phyloP scores from a whole-genome alignment of 768 basidiomycete species.

The Leccinellum rugosiceps region DNA sequence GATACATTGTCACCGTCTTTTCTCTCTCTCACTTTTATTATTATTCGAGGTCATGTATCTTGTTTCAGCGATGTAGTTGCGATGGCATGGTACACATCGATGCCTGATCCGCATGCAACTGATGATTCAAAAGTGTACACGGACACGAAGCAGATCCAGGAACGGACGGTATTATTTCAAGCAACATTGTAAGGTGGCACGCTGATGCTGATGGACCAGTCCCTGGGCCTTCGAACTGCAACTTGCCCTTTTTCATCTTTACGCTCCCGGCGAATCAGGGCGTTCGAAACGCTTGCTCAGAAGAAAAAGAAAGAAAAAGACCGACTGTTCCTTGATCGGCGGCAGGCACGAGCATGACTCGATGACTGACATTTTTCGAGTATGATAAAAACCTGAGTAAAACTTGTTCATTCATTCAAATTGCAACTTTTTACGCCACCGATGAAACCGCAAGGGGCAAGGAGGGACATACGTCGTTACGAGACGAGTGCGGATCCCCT shows the following conservation, averaged over 20 bases:
- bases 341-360: too few relatives aligned
- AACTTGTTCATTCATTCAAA: not conserved
- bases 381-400: not conserved
- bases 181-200: not conserved
- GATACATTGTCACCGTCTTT: not conserved
- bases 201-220: not conserved
- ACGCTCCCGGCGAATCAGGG: not conserved
- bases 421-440: not conserved
- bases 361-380: too few relatives aligned
- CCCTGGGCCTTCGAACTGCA: not conserved
- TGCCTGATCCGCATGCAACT: not conserved
- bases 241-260: not conserved
- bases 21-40: slow-evolving; percentile 3
- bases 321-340: not conserved
- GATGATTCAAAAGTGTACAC: not conserved
- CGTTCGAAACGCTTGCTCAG: not conserved
- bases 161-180: not conserved
- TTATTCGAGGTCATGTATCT: not conserved
- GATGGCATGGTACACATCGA: not conserved
- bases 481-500: not conserved
- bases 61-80: not conserved
- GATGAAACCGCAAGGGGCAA: not conserved
- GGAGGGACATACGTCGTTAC: not conserved
- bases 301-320: not conserved
- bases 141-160: not conserved